phyloP scores from a whole-genome alignment of 495 filamentous ascomycete species.

The Schizothecium vesticola region DNA sequence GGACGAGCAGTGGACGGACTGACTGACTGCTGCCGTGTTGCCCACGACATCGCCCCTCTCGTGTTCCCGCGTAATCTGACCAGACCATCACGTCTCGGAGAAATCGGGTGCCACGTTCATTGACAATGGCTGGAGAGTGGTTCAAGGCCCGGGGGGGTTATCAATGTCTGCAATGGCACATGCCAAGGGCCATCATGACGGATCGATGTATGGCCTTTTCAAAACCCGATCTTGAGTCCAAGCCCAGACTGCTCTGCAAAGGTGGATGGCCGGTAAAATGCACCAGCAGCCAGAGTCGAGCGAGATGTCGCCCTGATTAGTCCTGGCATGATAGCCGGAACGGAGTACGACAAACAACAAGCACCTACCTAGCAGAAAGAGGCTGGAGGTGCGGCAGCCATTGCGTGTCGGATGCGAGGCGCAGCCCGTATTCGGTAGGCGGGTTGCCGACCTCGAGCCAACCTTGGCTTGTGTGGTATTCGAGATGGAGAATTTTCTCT shows the following conservation, averaged over 20 bases:
- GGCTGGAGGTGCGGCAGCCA: neutral
- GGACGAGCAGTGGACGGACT: neutral
- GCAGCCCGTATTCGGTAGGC: neutral
- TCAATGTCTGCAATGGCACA: constrained; percentile 10
- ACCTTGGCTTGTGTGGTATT: neutral
- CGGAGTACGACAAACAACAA: neutral
- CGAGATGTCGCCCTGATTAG: neutral
- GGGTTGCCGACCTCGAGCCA: neutral
- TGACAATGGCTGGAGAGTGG: neutral
- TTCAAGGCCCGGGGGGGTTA: neutral
- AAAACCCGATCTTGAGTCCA: constrained; percentile 1
- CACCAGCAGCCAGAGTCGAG: too few species aligned
- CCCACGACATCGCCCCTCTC: neutral
- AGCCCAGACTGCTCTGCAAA: neutral
- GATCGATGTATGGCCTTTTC: neutral
- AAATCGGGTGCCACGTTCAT: neutral
- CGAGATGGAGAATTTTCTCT: neutral
- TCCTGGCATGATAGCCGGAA: neutral
- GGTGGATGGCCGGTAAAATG: neutral
- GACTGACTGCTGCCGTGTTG: neutral
- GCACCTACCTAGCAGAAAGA: neutral
- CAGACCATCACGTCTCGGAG: neutral
- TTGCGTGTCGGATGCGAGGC: neutral
- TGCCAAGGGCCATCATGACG: constrained; percentile 9
- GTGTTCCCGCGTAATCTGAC: neutral